phyloP scores from a whole-genome alignment of 192 early-diverging fungal species.

The Coemansia sp. region DNA sequence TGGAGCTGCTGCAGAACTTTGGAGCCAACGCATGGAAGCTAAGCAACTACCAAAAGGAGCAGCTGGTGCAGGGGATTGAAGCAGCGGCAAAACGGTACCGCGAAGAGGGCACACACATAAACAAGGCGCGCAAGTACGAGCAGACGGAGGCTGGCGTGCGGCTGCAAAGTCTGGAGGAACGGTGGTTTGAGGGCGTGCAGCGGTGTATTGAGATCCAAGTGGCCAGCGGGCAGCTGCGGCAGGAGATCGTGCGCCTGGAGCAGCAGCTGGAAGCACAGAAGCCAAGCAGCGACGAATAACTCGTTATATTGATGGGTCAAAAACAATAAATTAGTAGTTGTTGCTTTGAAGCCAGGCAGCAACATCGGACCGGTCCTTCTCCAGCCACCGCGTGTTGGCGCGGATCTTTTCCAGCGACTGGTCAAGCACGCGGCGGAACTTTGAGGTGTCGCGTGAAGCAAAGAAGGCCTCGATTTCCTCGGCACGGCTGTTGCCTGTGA shows the following conservation, averaged over 20 bases:
- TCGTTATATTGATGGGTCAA: too few relatives aligned
- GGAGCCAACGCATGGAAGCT: conserved; percentile 50
- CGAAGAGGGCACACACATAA: conserved; percentile 27
- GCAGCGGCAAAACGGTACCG: conserved; percentile 10
- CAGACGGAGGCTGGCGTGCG: conserved; percentile 35
- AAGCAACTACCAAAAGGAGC: conserved; percentile 42
- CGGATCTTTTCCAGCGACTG: conserved; percentile 72
- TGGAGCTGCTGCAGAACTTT: conserved; percentile 49
- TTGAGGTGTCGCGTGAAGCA: conserved; percentile 51
- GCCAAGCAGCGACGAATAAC: neutral
- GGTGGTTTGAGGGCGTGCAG: conserved; percentile 40
- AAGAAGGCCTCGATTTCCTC: conserved; percentile 61
- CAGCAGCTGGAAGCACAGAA: neutral
- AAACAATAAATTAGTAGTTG: conserved; percentile 8
- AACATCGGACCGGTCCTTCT: conserved; percentile 45
- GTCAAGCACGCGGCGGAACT: conserved; percentile 61
- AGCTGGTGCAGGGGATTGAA: conserved; percentile 27
- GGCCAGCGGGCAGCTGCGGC: conserved; percentile 21
- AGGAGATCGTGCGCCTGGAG: conserved; percentile 26
- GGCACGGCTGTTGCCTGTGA: conserved; percentile 56
- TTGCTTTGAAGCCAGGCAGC: conserved; percentile 37
- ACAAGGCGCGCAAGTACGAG: conserved; percentile 43
- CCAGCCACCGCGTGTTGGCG: conserved; percentile 54
- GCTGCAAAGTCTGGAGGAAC: conserved; percentile 24
- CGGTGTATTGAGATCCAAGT: conserved; percentile 47